Evolutionary conservation across 768 basidiomycete species (phyloP).

Genomic region (Xerocomus potaroensis): DNA sequence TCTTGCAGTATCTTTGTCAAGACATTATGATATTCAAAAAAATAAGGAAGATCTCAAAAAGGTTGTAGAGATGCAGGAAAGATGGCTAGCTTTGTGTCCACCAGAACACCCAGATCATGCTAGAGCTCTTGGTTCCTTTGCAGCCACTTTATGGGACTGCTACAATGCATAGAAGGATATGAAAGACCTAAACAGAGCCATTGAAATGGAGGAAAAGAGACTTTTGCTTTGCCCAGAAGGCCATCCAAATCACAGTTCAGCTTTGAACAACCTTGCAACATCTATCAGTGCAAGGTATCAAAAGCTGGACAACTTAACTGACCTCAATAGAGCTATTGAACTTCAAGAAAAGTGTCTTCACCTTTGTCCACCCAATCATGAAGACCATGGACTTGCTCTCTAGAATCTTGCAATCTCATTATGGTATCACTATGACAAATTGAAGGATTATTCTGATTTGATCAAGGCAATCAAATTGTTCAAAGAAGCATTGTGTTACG

Average conservation of each 20-base stretch:
- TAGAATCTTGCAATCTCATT: background rate
- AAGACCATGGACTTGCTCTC: background rate
- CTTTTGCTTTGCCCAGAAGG: too few species aligned
- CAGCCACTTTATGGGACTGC: background rate
- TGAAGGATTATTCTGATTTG: background rate
- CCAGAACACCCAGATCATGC: background rate
- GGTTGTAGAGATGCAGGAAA: background rate
- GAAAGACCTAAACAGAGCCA: too few species aligned
- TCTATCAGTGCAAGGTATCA: background rate
- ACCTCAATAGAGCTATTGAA: background rate
- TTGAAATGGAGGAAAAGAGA: too few species aligned
- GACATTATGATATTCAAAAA: background rate
- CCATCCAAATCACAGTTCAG: too few species aligned
- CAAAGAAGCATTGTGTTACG: background rate
- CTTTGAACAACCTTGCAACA: too few species aligned
- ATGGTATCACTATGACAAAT: background rate
- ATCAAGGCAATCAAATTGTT: background rate
- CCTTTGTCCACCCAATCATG: background rate
- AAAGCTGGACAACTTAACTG: background rate
- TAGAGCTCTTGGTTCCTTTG: background rate
- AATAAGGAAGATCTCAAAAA: background rate
- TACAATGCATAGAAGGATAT: background rate
- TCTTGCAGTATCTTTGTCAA: background rate
- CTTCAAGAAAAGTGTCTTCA: background rate
- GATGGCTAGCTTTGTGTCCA: background rate